Conservation (phyloP, 768 basidiomycete species). For the Podaxis mareebaensis region DNA sequence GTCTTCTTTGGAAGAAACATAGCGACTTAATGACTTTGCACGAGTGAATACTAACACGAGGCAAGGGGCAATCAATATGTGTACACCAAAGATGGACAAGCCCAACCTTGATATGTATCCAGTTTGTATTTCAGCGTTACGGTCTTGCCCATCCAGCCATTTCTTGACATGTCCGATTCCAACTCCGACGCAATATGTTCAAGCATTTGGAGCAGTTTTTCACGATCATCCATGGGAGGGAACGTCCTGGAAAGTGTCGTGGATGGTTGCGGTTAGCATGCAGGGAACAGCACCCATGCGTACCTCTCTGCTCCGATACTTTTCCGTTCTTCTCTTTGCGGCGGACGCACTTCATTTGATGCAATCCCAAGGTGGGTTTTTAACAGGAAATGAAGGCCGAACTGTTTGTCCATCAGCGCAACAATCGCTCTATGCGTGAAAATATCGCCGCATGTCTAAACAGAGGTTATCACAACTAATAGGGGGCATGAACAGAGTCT, state of each 20-base stretch:
- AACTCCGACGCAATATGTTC: constrained; percentile 82
- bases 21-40: constrained; percentile 76
- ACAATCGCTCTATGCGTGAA: constrained; percentile 71
- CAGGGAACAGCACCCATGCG: background rate
- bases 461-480: constrained; percentile 7
- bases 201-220: constrained; percentile 72
- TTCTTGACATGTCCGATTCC: constrained; percentile 73
- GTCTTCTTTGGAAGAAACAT: constrained; percentile 79
- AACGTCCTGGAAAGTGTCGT: constrained; percentile 4
- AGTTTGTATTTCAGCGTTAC: constrained; percentile 93
- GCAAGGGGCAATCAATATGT: constrained; percentile 2
- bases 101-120: constrained; percentile 79
- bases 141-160: constrained; percentile 85
- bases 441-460: constrained; percentile 88
- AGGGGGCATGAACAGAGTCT: constrained; percentile 6
- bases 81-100: background rate
- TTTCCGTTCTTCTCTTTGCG: constrained; percentile 80
- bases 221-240: constrained; percentile 43
- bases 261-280: background rate
- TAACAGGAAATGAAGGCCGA: constrained; percentile 76
- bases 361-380: constrained; percentile 84
- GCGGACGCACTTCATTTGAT: constrained; percentile 77
- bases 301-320: constrained; percentile 86
- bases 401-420: constrained; percentile 84
- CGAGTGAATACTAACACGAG: constrained; percentile 66